Base-by-base conservation (phyloP, 164 flowering plant species). In the Magnolia sinica region DNA sequence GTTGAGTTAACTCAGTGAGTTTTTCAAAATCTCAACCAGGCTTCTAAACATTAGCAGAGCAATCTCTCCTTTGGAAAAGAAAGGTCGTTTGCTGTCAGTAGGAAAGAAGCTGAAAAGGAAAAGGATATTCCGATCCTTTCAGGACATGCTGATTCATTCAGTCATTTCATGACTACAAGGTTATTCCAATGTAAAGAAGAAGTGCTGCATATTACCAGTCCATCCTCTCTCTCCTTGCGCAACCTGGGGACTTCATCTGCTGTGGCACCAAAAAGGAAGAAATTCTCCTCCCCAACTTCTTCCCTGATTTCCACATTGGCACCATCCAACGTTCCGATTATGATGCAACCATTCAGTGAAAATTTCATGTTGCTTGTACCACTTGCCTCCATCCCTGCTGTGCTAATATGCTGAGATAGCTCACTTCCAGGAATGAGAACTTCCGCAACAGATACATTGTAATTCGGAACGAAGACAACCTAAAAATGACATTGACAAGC, bases 291-390 rank as follows among this genome's bases (percentile, higher is more conserved):
- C 63, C 97, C 98, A 72, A 94, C 83, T 82, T 96, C 97, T 81
- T 94, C 97, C 79, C 98, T 90, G 81, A 96, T 96, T 85, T 96
- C 99, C 49, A 94, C 97, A 77, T 96, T 96, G 64, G 99, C 99
- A 24, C 99, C 99, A 87, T 96, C 99, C 70, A 96, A 74, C 64
- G 99, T 96, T 76, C 99, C 99, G 69, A 94, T 92, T 65, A 94
- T 94, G 80, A 96, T 88, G 85, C 98, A 94, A 59, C 99, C 99
- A 82, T 96, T 96, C 18, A 96, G 92, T 18, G 98, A 87, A 83
- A 96, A 96, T 81, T 96, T 96, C 99, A 96, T 96, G 89, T 96
- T 96, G 88, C 99, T 94, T 31, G 99, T 94, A 29, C 99, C 97
- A 85, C 99, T 94, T 64, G 99, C 99, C 78, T 96, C 99, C 99